Base-by-base conservation (phyloP, 1,284 basidiomycete genomes). In the Grifola frondosa region DNA sequence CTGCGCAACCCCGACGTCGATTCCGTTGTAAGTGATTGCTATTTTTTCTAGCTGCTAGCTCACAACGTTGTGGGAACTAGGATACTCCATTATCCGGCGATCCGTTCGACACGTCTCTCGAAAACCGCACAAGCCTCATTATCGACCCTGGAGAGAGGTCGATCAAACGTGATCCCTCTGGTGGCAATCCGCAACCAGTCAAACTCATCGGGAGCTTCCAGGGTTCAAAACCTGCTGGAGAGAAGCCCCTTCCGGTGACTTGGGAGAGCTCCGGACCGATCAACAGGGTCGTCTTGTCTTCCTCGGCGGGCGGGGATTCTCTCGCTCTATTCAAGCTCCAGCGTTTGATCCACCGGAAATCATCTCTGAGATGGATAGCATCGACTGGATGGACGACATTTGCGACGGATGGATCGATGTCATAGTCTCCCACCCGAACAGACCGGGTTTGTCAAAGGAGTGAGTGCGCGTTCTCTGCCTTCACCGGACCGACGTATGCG, bases 341-440 rank as follows among this genome's bases (percentile, higher is more conserved):
- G 30, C 20, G 13, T 34, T 48, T 15, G 19, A 23, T 3, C 52
- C 51, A 40, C 54, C 54, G 4, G 43, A 53, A 19, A 50, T 58
- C 35, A 44, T 46, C 13, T 54, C 50, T 7, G 52, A 50, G 23
- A 57, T 59, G 31, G 56, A 60, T 40, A 56, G 49, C 38, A 48
- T 49, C 19, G 49, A 59, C 42, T 60, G 58, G 58, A 42, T 54
- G 19, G 58, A 60, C 40, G 46, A 44, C 21, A 46, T 44, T 20
- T 60, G 56, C 39, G 58, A 60, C 24, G 57, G 58, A 6, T 49
- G 44, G 40, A 52, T 60, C 21, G 23, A 42, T n/a, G 53, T 52
- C 20, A 20, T 30, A 17, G 46, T 51, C 13, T n/a, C 8, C 5
- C 38, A 56, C 19, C 15, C 34, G 21, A 13, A 32, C 12, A 29